These are phyloP conservation scores for Pulveroboletus sp. DNA, from an alignment of 768 basidiomycete genomes.

Conservation along the genomic window DNA sequence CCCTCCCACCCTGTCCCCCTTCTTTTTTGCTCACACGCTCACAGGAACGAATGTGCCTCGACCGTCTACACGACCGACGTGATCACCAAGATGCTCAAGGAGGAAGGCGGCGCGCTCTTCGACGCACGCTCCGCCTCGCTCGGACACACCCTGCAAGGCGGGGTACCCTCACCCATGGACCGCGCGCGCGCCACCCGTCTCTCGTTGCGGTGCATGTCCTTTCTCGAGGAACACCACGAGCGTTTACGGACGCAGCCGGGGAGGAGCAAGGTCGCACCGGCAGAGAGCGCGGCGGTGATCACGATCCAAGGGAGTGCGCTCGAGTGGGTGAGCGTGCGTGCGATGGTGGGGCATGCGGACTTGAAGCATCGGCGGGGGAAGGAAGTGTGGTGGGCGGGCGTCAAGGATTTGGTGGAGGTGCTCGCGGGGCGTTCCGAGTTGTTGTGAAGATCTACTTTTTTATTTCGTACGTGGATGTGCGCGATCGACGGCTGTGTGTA, in stretches of 20 bases:
- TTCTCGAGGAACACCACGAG: slow-evolving; percentile 81
- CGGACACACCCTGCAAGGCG: slow-evolving; percentile 96
- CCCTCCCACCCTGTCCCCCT: background rate
- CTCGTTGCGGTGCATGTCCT: slow-evolving; percentile 88
- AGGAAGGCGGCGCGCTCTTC: slow-evolving; percentile 89
- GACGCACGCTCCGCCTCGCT: slow-evolving; percentile 95
- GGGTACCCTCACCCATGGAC: slow-evolving; percentile 92
- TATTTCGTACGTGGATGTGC: too few relatives aligned
- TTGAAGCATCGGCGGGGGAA: slow-evolving; percentile 86
- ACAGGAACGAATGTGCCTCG: slow-evolving; percentile 83
- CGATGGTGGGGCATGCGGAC: slow-evolving; percentile 84
- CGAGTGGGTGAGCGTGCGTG: slow-evolving; percentile 78
- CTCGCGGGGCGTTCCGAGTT: slow-evolving; percentile 65
- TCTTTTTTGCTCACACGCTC: background rate
- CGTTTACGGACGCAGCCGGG: slow-evolving; percentile 46
- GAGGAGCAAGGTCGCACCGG: slow-evolving; percentile 51
- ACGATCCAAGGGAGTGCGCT: slow-evolving; percentile 83
- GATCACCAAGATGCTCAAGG: slow-evolving; percentile 89
- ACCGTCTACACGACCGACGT: slow-evolving; percentile 87
- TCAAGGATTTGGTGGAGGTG: slow-evolving; percentile 68
- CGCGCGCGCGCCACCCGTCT: slow-evolving; percentile 87
- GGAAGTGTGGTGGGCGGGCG: slow-evolving; percentile 69
- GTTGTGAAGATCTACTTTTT: slow-evolving; percentile 33
- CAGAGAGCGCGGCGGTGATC: slow-evolving; percentile 81
- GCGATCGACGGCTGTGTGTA: too few relatives aligned